Evolutionary conservation across 768 basidiomycete species (phyloP).

Genomic region (Pleurotus ostreatus): DNA sequence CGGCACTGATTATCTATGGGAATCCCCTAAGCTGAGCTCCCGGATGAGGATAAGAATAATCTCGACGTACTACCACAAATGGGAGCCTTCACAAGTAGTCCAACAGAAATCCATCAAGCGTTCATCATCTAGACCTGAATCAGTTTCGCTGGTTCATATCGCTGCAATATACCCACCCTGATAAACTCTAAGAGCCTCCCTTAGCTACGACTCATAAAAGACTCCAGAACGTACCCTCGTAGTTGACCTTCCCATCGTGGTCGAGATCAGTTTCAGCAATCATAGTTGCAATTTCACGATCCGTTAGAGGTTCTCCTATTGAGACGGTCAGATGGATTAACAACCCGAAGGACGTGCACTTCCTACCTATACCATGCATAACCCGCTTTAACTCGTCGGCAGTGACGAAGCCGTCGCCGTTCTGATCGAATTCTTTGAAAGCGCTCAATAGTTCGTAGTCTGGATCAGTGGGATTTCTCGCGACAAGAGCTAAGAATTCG

Average conservation of each 20-base stretch:
- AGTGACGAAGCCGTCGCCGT: constrained; percentile 87
- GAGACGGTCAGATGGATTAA: background rate
- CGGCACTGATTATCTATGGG: no score
- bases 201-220: background rate
- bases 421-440: constrained; percentile 83
- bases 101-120: no score
- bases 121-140: no score
- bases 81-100: no score
- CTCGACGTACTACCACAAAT: no score
- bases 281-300: constrained; percentile 1
- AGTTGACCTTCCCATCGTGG: constrained; percentile 1
- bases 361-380: constrained; percentile 83
- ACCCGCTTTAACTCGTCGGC: constrained; percentile 85
- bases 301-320: background rate
- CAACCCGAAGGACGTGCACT: background rate
- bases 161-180: background rate
- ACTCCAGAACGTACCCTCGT: background rate
- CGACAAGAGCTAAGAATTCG: constrained; percentile 46
- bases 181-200: background rate
- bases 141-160: no score
- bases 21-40: no score
- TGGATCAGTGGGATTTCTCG: constrained; percentile 33
- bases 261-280: constrained; percentile 4
- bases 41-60: no score
- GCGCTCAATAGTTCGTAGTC: constrained; percentile 46